These are phyloP conservation scores for Ogataea siamensis DNA, from an alignment of 805 yeast genomes.

Conservation along the genomic window DNA sequence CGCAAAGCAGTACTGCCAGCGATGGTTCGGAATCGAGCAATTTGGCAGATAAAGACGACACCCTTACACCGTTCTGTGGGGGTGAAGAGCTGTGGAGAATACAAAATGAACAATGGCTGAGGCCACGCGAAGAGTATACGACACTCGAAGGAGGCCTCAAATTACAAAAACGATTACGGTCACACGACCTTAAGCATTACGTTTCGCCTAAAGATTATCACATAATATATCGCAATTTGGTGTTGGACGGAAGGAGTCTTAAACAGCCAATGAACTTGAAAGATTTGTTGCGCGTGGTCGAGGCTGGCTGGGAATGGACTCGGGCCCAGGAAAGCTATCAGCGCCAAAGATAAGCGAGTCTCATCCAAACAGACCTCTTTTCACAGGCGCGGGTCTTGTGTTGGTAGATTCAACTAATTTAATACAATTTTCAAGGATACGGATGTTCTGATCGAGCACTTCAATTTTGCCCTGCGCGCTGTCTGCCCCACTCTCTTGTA, in stretches of 20 bases:
- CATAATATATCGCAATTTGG: slow-evolving; percentile 64
- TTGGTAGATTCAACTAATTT: slow-evolving; percentile 33
- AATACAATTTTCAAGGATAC: slow-evolving; percentile 64
- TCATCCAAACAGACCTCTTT: slow-evolving; percentile 23
- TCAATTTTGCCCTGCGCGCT: slow-evolving; percentile 59
- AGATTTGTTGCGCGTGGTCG: slow-evolving; percentile 68
- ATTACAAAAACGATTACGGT: slow-evolving; percentile 22
- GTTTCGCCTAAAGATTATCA: slow-evolving; percentile 50
- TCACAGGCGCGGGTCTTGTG: slow-evolving; percentile 18
- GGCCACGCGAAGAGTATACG: slow-evolving; percentile 33
- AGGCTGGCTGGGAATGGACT: slow-evolving; percentile 81
- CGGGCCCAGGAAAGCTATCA: slow-evolving; percentile 45
- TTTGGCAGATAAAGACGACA: neutral
- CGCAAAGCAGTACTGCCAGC: slow-evolving; percentile 5
- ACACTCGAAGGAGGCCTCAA: slow-evolving; percentile 27
- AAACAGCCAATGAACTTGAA: slow-evolving; percentile 68
- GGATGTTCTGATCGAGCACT: slow-evolving; percentile 62
- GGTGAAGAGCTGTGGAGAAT: slow-evolving; percentile 61
- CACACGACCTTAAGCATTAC: slow-evolving; percentile 28
- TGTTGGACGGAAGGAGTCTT: slow-evolving; percentile 66
- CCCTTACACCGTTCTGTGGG: slow-evolving; percentile 37
- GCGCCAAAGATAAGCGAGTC: neutral
- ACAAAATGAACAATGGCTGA: slow-evolving; percentile 67
- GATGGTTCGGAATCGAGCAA: neutral
- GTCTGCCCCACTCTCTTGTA: slow-evolving; percentile 17